phyloP scores from a whole-genome alignment of 2,329 filamentous ascomycete genomes.

The Pezizomycotina sp. region DNA sequence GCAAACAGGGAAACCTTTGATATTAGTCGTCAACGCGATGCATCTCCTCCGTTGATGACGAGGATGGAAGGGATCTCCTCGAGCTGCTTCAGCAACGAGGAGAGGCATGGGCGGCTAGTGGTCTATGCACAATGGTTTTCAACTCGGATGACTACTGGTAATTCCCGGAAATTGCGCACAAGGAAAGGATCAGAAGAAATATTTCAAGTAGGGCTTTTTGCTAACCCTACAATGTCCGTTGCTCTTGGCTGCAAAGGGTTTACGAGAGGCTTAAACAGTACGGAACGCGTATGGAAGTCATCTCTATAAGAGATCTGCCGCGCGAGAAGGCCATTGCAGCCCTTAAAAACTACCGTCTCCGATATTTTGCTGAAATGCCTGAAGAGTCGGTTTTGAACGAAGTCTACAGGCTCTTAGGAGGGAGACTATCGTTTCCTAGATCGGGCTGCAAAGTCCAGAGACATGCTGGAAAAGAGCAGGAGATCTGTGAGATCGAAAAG shows the following conservation, averaged over 20 bases:
- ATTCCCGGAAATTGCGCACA: not conserved
- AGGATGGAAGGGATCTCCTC: constrained; percentile 80
- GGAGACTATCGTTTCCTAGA: constrained; percentile 75
- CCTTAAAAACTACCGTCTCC: constrained; percentile 60
- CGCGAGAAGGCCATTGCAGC: constrained; percentile 63
- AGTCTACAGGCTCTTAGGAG: constrained; percentile 75
- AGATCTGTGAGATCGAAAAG: constrained; percentile 54
- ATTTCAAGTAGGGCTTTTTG: not conserved
- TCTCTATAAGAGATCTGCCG: constrained; percentile 66
- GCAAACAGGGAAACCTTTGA: constrained; percentile 44
- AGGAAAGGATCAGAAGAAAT: too few species aligned
- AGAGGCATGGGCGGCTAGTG: constrained; percentile 88
- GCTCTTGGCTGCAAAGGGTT: constrained; percentile 35
- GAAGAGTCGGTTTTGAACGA: constrained; percentile 44
- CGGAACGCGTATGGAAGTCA: constrained; percentile 85
- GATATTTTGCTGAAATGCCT: constrained; percentile 52
- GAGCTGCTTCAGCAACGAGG: constrained; percentile 90
- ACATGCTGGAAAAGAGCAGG: constrained; percentile 68
- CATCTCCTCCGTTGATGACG: constrained; percentile 82
- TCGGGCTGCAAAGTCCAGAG: constrained; percentile 65
- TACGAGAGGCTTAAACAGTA: constrained; percentile 88
- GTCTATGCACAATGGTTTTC: constrained; percentile 80
- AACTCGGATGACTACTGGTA: constrained; percentile 94
- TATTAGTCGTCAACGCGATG: constrained; percentile 89
- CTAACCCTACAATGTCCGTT: not conserved